Evolutionary conservation across 1,284 basidiomycete genomes (phyloP).

Genomic region (Crocinoboletus sp.): DNA sequence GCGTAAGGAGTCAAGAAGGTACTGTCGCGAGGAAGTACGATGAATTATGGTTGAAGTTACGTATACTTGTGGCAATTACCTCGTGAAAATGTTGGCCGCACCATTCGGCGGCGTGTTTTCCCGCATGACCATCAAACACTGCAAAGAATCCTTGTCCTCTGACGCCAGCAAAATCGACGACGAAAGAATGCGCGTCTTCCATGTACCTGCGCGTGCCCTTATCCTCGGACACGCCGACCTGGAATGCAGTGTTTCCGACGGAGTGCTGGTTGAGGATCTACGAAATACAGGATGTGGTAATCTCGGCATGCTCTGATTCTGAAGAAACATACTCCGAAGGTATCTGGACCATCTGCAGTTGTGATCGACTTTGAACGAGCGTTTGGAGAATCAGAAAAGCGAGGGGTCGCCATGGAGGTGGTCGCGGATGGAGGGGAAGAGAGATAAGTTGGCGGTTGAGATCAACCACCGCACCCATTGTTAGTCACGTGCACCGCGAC

Average conservation of each 20-base stretch:
- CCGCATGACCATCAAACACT: conserved; percentile 98
- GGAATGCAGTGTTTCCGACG: conserved; percentile 57
- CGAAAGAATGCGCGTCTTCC: conserved; percentile 97
- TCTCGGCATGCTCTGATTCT: not conserved
- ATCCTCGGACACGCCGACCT: conserved; percentile 90
- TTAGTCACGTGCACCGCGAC: conserved; percentile 23
- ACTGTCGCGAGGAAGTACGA: conserved; percentile 34
- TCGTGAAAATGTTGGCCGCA: conserved; percentile 96
- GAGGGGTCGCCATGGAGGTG: conserved; percentile 23
- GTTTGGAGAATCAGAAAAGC: conserved; percentile 42
- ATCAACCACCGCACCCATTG: conserved; percentile 3
- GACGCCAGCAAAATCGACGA: conserved; percentile 89
- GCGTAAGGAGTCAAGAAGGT: conserved; percentile 50
- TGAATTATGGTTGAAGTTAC: too few species aligned
- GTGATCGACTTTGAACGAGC: conserved; percentile 76
- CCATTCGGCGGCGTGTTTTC: conserved; percentile 99
- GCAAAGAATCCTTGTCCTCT: conserved; percentile 97
- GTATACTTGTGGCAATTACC: conserved; percentile 37
- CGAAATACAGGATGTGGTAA: conserved; percentile 1
- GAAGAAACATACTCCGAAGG: conserved; percentile 59
- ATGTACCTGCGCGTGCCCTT: conserved; percentile 90
- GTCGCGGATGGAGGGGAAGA: conserved; percentile 9
- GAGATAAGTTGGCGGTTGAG: not conserved
- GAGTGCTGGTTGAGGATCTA: conserved; percentile 59
- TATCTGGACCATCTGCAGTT: conserved; percentile 63